Percentiles rank a stretch among this genome's conserved stretches.
phyloP scores from a whole-genome alignment of 1,139 yeast genomes.

The Candida sojae region DNA sequence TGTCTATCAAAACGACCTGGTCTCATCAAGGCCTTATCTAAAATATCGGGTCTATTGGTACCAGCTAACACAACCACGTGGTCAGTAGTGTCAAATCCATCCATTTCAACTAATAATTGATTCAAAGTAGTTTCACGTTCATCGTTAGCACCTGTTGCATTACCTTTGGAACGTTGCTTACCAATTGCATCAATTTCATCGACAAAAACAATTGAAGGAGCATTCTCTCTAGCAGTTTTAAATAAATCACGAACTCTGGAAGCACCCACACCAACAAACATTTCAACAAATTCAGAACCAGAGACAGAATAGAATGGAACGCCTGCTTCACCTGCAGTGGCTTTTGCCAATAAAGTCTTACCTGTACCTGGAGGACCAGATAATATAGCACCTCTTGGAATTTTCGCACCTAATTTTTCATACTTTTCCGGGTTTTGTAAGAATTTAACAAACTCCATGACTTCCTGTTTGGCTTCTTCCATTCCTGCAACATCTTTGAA shows the following conservation, averaged over 20 bases:
- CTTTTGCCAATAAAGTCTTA: conserved; percentile 95
- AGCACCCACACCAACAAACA: conserved; percentile 99
- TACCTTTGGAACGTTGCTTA: conserved; percentile 83
- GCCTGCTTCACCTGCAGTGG: conserved; percentile 98
- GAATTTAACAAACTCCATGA: conserved; percentile 95
- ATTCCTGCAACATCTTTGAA: conserved; percentile 97
- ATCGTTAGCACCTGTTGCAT: conserved; percentile 86
- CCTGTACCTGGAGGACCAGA: conserved; percentile 99
- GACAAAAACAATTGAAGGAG: conserved; percentile 91
- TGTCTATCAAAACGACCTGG: conserved; percentile 98
- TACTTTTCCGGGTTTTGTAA: conserved; percentile 86
- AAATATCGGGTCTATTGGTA: conserved; percentile 91
- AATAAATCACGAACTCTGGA: conserved; percentile 94
- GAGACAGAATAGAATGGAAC: conserved; percentile 94
- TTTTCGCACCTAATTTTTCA: conserved; percentile 91
- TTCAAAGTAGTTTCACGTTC: conserved; percentile 96
- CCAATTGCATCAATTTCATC: conserved; percentile 99
- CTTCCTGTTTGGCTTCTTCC: conserved; percentile 96
- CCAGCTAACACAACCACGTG: conserved; percentile 98
- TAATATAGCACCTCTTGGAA: conserved; percentile 95
- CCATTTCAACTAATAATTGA: conserved; percentile 96
- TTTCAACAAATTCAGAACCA: conserved; percentile 98
- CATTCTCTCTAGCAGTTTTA: conserved; percentile 86
- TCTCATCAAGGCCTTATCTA: conserved; percentile 89
- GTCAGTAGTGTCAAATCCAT: conserved; percentile 86